Conservation (phyloP, 805 yeast species). For the Ogataea neopini region DNA sequence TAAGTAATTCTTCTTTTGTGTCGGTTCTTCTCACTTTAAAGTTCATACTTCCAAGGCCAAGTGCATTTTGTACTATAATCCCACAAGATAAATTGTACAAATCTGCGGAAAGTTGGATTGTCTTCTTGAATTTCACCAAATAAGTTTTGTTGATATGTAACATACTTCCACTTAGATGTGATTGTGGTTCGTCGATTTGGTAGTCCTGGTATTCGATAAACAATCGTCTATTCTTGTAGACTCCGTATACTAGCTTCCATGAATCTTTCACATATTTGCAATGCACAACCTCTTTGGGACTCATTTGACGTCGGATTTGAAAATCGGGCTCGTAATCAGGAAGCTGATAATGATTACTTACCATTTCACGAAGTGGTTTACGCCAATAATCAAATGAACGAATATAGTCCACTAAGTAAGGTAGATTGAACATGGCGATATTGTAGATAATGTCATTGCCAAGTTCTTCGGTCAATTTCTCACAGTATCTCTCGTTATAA, state of each 20-base stretch:
- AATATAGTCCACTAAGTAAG: conserved; percentile 32
- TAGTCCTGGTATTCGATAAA: conserved; percentile 47
- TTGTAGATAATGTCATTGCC: conserved; percentile 27
- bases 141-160: conserved; percentile 53
- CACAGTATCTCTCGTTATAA: conserved; percentile 50
- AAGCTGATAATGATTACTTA: conserved; percentile 25
- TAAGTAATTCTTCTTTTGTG: conserved; percentile 34
- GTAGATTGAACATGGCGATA: conserved; percentile 27
- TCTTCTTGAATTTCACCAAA: conserved; percentile 46
- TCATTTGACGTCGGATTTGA: conserved; percentile 15
- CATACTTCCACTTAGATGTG: conserved; percentile 36
- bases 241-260: conserved; percentile 54
- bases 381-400: conserved; percentile 40
- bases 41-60: conserved; percentile 59
- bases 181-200: conserved; percentile 47
- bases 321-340: conserved; percentile 22
- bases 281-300: conserved; percentile 24
- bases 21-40: conserved; percentile 45
- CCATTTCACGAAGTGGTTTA: conserved; percentile 25
- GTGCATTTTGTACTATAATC: conserved; percentile 50
- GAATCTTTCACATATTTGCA: conserved; percentile 47
- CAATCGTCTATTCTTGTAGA: conserved; percentile 51
- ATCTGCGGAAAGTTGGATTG: conserved; percentile 49
- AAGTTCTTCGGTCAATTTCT: conserved; percentile 35
- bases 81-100: conserved; percentile 53